Conservation (phyloP, 2,329 filamentous ascomycete genomes). For the Fusarium haematococcum region DNA sequence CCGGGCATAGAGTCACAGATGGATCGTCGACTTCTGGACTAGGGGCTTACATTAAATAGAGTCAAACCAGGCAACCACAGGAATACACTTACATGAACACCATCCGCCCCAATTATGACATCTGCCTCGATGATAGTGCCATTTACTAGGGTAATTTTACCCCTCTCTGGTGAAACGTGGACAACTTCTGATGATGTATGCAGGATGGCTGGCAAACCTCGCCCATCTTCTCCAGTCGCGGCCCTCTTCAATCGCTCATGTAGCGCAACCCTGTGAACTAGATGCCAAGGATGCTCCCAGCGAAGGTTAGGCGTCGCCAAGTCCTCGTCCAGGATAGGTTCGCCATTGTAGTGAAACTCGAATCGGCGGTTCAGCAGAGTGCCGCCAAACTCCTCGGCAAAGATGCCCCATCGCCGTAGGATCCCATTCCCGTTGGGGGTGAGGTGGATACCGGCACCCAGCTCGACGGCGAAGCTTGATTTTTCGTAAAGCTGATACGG, state of each 20-base stretch:
- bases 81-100: constrained; percentile 56
- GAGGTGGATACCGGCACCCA: constrained; percentile 71
- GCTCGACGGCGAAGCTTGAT: constrained; percentile 66
- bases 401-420: constrained; percentile 56
- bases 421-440: constrained; percentile 72
- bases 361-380: constrained; percentile 47
- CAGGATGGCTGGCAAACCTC: constrained; percentile 52
- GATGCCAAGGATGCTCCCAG: constrained; percentile 62
- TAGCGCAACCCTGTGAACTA: constrained; percentile 64
- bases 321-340: constrained; percentile 49
- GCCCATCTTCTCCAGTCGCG: constrained; percentile 53
- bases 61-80: accelerated
- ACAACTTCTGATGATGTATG: constrained; percentile 56
- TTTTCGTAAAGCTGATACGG: constrained; percentile 65
- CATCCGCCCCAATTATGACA: constrained; percentile 66
- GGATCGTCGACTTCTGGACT: constrained; percentile 44
- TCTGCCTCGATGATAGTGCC: constrained; percentile 59
- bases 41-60: not conserved
- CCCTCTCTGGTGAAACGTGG: constrained; percentile 54
- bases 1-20: constrained; percentile 31
- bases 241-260: constrained; percentile 61
- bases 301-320: constrained; percentile 50
- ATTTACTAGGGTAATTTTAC: constrained; percentile 57
- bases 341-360: constrained; percentile 54
- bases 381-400: constrained; percentile 54